phyloP scores from a whole-genome alignment of 441 rosid genomes.

The Erodium texanum region DNA sequence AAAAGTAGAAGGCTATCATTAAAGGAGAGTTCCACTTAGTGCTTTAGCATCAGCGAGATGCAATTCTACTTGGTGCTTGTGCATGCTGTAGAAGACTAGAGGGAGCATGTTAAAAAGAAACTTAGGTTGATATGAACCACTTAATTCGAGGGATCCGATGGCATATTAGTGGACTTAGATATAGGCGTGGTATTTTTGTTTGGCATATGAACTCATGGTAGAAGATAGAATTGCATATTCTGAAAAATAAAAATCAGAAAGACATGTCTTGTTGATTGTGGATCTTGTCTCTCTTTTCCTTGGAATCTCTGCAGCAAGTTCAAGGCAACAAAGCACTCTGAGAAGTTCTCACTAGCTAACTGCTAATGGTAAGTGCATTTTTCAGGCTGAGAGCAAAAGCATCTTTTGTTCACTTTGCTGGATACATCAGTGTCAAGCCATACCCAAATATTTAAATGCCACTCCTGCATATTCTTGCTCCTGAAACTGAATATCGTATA shows the following conservation, averaged over 20 bases:
- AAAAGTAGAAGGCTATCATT: not conserved
- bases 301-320: not conserved
- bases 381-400: not conserved
- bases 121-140: not conserved
- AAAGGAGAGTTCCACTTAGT: not conserved
- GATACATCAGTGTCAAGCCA: not conserved
- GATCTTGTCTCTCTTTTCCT: not conserved
- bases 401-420: not conserved
- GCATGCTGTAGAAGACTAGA: not conserved
- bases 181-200: not conserved
- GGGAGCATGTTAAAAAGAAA: not conserved
- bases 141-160: not conserved
- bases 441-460: not conserved
- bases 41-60: not conserved
- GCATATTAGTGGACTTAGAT: not conserved
- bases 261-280: not conserved
- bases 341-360: constrained; percentile 1
- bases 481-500: not conserved
- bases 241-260: not conserved
- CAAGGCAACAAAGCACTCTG: not conserved
- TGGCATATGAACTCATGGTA: not conserved
- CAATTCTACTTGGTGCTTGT: not conserved
- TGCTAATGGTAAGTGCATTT: not conserved
- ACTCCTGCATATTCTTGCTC: not conserved
- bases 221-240: not conserved